Evolutionary conservation across 345 rosid genomes (phyloP).

Genomic region (Citrus trifoliata): DNA sequence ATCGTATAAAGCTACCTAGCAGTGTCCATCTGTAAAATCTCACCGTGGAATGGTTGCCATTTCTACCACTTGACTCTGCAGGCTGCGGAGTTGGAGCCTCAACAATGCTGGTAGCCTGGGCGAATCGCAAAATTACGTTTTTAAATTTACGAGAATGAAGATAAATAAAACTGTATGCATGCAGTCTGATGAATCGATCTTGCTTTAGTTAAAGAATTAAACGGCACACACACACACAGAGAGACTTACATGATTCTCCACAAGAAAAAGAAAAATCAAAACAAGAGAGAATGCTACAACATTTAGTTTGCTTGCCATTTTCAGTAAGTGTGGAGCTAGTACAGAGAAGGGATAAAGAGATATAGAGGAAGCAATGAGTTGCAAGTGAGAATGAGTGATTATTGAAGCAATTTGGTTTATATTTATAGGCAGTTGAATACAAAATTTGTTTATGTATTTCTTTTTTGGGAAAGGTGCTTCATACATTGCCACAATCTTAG

Average conservation of each 20-base stretch:
- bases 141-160: not conserved
- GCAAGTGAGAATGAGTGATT: not conserved
- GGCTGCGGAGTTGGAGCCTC: conserved; percentile 47
- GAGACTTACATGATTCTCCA: not conserved
- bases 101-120: conserved; percentile 20
- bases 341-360: not conserved
- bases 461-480: not conserved
- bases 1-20: too few species aligned
- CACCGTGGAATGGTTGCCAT: conserved; percentile 26
- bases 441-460: not conserved
- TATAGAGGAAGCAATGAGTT: not conserved
- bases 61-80: conserved; percentile 6
- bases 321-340: not conserved
- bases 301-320: conserved; percentile 2
- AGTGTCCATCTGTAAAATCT: not conserved
- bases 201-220: not conserved
- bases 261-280: conserved; percentile 4
- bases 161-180: not conserved
- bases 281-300: not conserved
- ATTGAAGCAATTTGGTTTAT: not conserved
- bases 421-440: not conserved
- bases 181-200: too few species aligned
- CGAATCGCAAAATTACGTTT: not conserved
- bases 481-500: not conserved
- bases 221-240: too few species aligned